Conservation (phyloP, 768 basidiomycete species). For the Sarcodon sp. region DNA sequence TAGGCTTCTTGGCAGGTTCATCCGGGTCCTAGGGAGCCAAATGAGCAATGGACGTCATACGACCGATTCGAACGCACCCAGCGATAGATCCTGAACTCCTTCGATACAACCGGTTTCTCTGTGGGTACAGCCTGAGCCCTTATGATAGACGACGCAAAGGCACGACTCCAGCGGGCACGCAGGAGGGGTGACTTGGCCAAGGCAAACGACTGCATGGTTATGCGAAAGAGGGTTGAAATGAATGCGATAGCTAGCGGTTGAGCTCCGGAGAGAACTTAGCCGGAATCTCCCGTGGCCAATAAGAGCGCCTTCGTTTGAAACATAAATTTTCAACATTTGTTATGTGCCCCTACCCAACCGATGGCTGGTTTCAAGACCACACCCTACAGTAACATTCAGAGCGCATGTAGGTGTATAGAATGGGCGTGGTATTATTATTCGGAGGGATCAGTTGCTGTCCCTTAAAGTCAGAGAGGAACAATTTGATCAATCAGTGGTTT, state of each 20-base stretch:
- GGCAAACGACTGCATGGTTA: background rate
- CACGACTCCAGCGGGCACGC: constrained; percentile 2
- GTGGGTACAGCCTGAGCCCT: constrained; percentile 31
- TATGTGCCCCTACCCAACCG: too few species aligned
- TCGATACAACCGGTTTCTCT: constrained; percentile 62
- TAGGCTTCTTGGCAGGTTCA: constrained; percentile 83
- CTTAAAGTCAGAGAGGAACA: too few species aligned
- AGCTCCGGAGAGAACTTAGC: background rate
- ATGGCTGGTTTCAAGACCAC: too few species aligned
- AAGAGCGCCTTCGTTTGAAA: background rate
- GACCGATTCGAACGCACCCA: constrained; percentile 52
- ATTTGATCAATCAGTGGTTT: too few species aligned
- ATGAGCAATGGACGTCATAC: background rate
- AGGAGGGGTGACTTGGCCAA: background rate
- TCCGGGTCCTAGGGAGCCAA: constrained; percentile 66
- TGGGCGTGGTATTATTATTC: too few species aligned
- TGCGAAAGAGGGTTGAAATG: background rate
- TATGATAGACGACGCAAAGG: constrained; percentile 18
- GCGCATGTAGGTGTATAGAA: too few species aligned
- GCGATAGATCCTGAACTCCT: constrained; percentile 98
- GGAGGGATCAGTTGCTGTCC: too few species aligned
- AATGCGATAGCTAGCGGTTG: background rate
- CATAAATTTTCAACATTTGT: too few species aligned
- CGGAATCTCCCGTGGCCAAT: background rate
- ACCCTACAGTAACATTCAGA: too few species aligned